Base-by-base conservation (phyloP, 306 rosid genomes). In the Sindora glabra region DNA sequence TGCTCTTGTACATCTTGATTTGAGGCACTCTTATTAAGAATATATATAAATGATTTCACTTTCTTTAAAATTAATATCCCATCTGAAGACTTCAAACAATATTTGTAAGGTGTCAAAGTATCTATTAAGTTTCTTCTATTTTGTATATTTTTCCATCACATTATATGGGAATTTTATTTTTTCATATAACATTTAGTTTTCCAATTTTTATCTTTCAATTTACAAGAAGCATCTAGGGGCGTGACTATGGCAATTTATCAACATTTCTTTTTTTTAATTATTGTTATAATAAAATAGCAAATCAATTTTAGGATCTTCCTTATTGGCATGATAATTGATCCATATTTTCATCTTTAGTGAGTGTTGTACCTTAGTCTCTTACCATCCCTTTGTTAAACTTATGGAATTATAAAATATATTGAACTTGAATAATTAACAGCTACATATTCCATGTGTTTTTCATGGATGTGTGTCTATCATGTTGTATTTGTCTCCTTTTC, bases 211-310 rank as follows among this genome's bases (percentile, higher is more conserved):
- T 53, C 13, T 62, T 37, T 68, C 15, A 27, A 15, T 54, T 19
- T 61, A 67, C 56, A 14, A 8, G 32, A 50, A 39, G 65, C 59
- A 23, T 45, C 17, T 25, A 10, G 48, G 42, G 46, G 48, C 1
- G 39, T 33, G 36, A 19, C 51, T 66, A 29, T 62, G 48, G 25
- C 18, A 56, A n/a, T 26, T 9, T 11, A 24, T 38, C 26, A 7
- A n/a, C 12, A 24, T 13, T 48, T 65, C n/a, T n/a, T n/a, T n/a
- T n/a, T n/a, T n/a, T n/a, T n/a, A n/a, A n/a, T n/a, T n/a, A n/a
- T 29, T 8, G 27, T 68, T 34, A 38, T 27, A 48, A 34, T 25
- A 22, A 67, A 40, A 48, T 54, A 30, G 46, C 56, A 54, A 67
- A 17, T 41, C 6, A 19, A 46, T 64, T 33, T 64, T 27, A 38